phyloP scores from a whole-genome alignment of 192 early-diverging fungal species.

The Geosiphon pyriformis region DNA sequence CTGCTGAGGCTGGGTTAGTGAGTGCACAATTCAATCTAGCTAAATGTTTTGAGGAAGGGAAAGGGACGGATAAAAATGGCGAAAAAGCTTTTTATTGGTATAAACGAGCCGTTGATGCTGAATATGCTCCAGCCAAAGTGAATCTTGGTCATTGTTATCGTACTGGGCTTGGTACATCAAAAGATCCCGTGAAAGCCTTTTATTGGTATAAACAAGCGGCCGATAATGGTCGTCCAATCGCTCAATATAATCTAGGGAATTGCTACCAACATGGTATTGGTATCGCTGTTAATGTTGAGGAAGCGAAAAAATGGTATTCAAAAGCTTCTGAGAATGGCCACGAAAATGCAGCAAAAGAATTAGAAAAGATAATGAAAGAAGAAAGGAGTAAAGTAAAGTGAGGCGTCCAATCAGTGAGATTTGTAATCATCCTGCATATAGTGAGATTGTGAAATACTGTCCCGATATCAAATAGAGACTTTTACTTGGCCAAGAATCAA shows the following conservation, averaged over 20 bases:
- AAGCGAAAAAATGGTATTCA: conserved; percentile 55
- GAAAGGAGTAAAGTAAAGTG: too few relatives aligned
- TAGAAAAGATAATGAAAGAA: too few relatives aligned
- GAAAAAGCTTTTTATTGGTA: conserved; percentile 62
- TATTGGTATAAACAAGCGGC: conserved; percentile 54
- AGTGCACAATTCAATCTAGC: conserved; percentile 35
- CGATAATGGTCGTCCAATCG: conserved; percentile 57
- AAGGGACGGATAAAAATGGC: neutral
- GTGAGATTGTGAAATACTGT: too few relatives aligned
- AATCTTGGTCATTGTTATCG: conserved; percentile 75
- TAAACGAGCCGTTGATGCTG: conserved; percentile 58
- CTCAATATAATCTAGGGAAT: conserved; percentile 68
- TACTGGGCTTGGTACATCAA: conserved; percentile 57
- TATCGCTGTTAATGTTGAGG: conserved; percentile 30
- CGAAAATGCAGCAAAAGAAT: conserved; percentile 33
- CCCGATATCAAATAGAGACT: too few relatives aligned
- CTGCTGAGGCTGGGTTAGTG: conserved; percentile 20
- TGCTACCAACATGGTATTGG: conserved; percentile 66
- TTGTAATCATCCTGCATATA: too few relatives aligned
- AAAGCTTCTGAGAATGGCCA: conserved; percentile 49
- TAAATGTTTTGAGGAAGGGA: neutral
- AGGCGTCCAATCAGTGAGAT: too few relatives aligned
- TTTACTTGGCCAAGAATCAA: too few relatives aligned
- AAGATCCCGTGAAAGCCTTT: conserved; percentile 43
- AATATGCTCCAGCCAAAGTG: conserved; percentile 80